Percentiles rank a stretch among this genome's conserved stretches.
These are phyloP conservation scores for Fusarium continuum DNA, from an alignment of 2,329 filamentous ascomycete genomes.

Conservation along the genomic window DNA sequence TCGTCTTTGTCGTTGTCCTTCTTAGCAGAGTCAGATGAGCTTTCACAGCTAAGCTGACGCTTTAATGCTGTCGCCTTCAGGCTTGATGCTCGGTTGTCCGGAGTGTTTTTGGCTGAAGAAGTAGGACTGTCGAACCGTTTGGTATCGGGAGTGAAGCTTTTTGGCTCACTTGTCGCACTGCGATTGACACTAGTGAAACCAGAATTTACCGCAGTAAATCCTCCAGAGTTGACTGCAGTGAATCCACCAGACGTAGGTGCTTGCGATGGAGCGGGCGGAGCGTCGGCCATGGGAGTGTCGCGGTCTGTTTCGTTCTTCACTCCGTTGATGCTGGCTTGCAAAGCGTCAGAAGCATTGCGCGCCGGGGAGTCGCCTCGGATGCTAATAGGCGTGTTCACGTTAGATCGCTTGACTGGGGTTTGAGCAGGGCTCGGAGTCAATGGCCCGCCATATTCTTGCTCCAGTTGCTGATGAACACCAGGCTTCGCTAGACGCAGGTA, in stretches of 20 bases:
- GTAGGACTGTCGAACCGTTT: conserved; percentile 70
- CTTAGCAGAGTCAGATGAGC: conserved; percentile 55
- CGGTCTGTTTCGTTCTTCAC: conserved; percentile 57
- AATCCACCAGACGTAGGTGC: conserved; percentile 54
- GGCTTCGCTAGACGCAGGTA: conserved; percentile 92
- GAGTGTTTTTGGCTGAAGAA: conserved; percentile 70
- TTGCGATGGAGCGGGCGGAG: conserved; percentile 49
- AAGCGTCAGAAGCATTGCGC: conserved; percentile 61
- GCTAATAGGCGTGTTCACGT: conserved; percentile 66
- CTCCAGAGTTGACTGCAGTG: conserved; percentile 58
- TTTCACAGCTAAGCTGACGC: conserved; percentile 74
- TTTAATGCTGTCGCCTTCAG: conserved; percentile 73
- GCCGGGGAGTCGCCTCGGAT: conserved; percentile 74
- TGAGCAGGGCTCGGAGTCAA: conserved; percentile 78
- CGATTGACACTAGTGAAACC: conserved; percentile 75
- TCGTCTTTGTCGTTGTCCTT: conserved; percentile 66
- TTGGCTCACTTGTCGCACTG: conserved; percentile 55
- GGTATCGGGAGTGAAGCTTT: conserved; percentile 68
- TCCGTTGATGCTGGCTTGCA: conserved; percentile 60
- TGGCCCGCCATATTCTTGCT: conserved; percentile 91
- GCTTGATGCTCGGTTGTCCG: conserved; percentile 67
- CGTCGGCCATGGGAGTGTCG: conserved; percentile 60
- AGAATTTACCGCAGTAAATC: conserved; percentile 77
- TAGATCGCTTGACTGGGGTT: conserved; percentile 75
- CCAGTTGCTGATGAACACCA: conserved; percentile 94